phyloP scores from a whole-genome alignment of 208 protist genomes.

The Trypanosoma rangeli region DNA sequence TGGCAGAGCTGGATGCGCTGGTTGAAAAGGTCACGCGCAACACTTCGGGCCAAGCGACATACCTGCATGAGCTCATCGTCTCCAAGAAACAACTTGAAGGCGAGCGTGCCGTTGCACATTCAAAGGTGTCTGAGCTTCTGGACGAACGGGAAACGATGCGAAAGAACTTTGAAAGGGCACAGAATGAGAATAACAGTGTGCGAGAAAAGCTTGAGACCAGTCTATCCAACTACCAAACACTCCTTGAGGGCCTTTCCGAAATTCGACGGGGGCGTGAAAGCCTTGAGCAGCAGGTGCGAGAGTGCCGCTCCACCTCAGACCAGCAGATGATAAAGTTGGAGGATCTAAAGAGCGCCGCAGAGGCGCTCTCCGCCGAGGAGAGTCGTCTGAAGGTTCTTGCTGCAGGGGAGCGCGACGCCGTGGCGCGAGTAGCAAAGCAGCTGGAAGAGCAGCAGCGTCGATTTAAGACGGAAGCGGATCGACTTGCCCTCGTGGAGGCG shows the following conservation, averaged over 20 bases:
- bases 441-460: slow-evolving; percentile 75
- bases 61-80: slow-evolving; percentile 93
- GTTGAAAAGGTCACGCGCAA: slow-evolving; percentile 94
- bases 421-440: slow-evolving; percentile 37
- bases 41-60: slow-evolving; percentile 93
- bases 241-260: slow-evolving; percentile 62
- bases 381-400: slow-evolving; percentile 33
- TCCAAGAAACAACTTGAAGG: slow-evolving; percentile 93
- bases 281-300: slow-evolving; percentile 91
- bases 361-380: slow-evolving; percentile 48
- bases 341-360: slow-evolving; percentile 34
- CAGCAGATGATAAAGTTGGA: slow-evolving; percentile 59
- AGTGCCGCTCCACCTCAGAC: slow-evolving; percentile 76
- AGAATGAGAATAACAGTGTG: slow-evolving; percentile 23
- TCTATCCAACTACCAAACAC: slow-evolving; percentile 50
- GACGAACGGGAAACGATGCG: slow-evolving; percentile 62
- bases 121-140: slow-evolving; percentile 48
- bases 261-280: slow-evolving; percentile 70
- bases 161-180: slow-evolving; percentile 18
- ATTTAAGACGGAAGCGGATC: slow-evolving; percentile 69
- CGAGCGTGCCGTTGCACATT: slow-evolving; percentile 76
- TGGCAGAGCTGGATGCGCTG: slow-evolving; percentile 91
- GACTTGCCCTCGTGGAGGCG: slow-evolving; percentile 75
- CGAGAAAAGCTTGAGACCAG: slow-evolving; percentile 43
- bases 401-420: slow-evolving; percentile 41